A percentile compares a stretch with the other conserved stretches of the same genome.
Conservation (phyloP, 352 stramenopile species). For the Phytophthora rubi region DNA sequence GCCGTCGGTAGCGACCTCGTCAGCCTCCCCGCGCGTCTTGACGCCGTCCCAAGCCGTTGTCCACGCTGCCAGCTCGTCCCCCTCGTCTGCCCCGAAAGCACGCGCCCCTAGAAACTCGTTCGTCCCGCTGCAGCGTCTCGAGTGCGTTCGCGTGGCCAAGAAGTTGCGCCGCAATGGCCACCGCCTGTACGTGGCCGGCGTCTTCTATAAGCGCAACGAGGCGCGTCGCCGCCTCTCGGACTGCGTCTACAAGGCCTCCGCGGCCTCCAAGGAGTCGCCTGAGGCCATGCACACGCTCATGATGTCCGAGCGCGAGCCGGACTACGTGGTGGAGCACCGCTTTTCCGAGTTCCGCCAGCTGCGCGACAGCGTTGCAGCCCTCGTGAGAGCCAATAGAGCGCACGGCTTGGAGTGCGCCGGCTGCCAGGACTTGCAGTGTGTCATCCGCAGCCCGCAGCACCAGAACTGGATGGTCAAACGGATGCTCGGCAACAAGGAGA, state of each 20-base stretch:
- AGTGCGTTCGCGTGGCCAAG: conserved; percentile 39
- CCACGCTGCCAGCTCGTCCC: conserved; percentile 2
- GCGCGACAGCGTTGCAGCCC: conserved; percentile 11
- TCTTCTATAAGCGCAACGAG: conserved; percentile 42
- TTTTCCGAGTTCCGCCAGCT: conserved; percentile 41
- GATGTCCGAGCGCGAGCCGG: conserved; percentile 44
- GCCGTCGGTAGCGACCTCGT: conserved; percentile 2
- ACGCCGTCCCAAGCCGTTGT: conserved; percentile 29
- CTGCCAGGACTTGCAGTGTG: conserved; percentile 26
- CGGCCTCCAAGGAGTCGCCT: conserved; percentile 23
- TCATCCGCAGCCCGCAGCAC: conserved; percentile 16
- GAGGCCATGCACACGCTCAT: conserved; percentile 33
- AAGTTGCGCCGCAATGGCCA: conserved; percentile 35
- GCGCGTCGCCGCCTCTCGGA: conserved; percentile 38
- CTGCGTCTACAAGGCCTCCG: conserved; percentile 27
- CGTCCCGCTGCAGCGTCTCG: conserved; percentile 36
- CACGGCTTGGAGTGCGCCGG: conserved; percentile 27
- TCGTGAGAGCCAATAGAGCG: conserved; percentile 10
- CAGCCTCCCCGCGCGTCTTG: conserved; percentile 19
- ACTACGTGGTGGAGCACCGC: conserved; percentile 41
- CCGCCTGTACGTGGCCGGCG: conserved; percentile 35
- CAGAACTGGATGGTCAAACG: conserved; percentile 37
- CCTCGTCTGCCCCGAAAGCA: conserved; percentile 2
- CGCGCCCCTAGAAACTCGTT: conserved; percentile 25
- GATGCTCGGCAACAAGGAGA: conserved; percentile 29